Evolutionary conservation across 2,329 filamentous ascomycete species (phyloP), one percentile per base, ranked within the genome.

Genomic region (Graphilbum sp.): DNA sequence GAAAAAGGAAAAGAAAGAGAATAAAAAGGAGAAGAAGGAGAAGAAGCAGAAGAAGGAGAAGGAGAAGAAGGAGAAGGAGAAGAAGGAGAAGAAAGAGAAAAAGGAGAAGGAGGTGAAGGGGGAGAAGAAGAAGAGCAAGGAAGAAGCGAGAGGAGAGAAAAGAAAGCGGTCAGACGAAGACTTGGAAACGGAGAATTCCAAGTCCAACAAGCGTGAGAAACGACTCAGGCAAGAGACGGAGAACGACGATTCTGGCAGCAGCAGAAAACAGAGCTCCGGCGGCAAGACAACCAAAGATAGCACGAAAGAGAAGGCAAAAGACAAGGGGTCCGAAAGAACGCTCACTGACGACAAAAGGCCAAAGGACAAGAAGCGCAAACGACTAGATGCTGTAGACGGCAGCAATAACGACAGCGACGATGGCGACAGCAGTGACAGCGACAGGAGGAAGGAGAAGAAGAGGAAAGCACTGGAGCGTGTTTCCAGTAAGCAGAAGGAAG

Each of bases 121-220:
- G 37, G 52, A 51, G 41, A 54, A 55, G 47, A 49, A 50, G 44
- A 52, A 46, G 43, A 56, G 47, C 38, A 57, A 50, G 42, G 62
- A 58, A 48, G 55, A 45, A 45, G 57, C 49, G 45, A 59, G 51
- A 17, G 46, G 37, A 47, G 45, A 19, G 10, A 5, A 18, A 32
- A 33, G 15, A 4, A 33, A 19, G 18, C 12, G 13, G 34, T 11
- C 36, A 54, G 56, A 56, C 34, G 53, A 52, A 16, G 63, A 67
- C 43, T 65, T 66, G 42, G 69, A 64, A 46, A 56, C 57, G 37
- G 57, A 63, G 49, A 52, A 62, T n/a, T n/a, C n/a, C 35, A 54
- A 58, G 47, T 59, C 47, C 46, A 50, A 53, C 37, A 54, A 55
- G 45, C 49, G 53, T 35, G 48, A 50, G 29, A 58, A 52, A 42